Base-by-base conservation (phyloP, 1,284 basidiomycete genomes). In the Tilletiopsis washingtonensis region DNA sequence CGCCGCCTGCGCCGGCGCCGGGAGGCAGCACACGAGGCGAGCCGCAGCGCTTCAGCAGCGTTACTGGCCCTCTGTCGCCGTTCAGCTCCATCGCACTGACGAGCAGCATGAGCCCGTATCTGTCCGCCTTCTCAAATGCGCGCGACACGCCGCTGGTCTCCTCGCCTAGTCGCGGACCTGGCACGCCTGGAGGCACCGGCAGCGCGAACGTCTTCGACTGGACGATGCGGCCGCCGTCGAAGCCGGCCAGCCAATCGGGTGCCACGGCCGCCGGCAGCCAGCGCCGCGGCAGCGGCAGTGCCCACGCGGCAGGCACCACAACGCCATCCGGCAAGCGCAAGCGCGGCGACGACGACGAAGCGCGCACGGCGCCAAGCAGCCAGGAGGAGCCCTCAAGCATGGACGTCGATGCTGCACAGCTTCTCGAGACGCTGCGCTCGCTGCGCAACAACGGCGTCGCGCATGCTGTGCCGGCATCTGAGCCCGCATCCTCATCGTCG, bases 41-140 rank as follows among this genome's bases (percentile, higher is more conserved):
- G 42, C 57, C 62, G n/a, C 53, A 58, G 19, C 67, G 67, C 24
- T 70, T 67, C 52, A 56, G 59, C 2, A 57, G 68, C 20, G 52
- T 65, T 2, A 57, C 62, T 0, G 67, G 68, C 1, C 59, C 67
- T 2, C 57, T 69, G 21, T 69, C 67, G 23, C 67, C 68, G 6
- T 71, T 71, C 39, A 67, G 66, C 11, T 67, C 65, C 47, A 69
- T 67, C 25, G 68, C 64, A 4, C 58, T 71, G 25, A 65, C 53
- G 39, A 64, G 63, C 34, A 63, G 58, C 40, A 69, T 69, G 59
- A 67, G 64, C 47, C 68, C 68, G 5, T 71, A 71, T 17, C 57
- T 69, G n/a, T 63, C 60, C n/a, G 67, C 68, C 12, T 71, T 71
- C 24, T 71, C 68, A 17, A 69, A 69, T 37, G 68, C 68, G 2